Conservation (phyloP, 1,139 yeast species). For the Nakaseomyces uthaithaninus region DNA sequence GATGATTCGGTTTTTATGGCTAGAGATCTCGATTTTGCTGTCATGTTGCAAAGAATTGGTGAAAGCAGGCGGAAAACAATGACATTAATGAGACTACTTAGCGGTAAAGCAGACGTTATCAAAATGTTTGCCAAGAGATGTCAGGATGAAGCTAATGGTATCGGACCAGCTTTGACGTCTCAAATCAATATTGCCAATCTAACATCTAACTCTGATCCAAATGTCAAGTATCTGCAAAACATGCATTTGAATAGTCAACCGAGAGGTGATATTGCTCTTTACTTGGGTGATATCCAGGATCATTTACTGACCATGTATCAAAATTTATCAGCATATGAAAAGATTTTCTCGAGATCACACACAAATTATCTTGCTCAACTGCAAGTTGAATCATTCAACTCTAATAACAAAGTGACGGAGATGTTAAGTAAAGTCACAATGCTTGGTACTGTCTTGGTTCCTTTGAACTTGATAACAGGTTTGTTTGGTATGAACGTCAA, state of each 20-base stretch:
- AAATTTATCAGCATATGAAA: slow-evolving; percentile 80
- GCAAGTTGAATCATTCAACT: slow-evolving; percentile 83
- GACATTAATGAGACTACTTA: slow-evolving; percentile 81
- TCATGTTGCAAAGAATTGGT: slow-evolving; percentile 74
- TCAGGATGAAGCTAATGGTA: slow-evolving; percentile 49
- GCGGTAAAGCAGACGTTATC: slow-evolving; percentile 95
- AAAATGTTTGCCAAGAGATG: slow-evolving; percentile 96
- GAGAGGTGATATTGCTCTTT: slow-evolving; percentile 75
- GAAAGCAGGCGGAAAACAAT: slow-evolving; percentile 83
- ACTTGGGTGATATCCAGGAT: slow-evolving; percentile 95
- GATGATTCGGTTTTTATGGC: slow-evolving; percentile 74
- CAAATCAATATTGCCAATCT: slow-evolving; percentile 33
- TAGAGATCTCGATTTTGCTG: slow-evolving; percentile 55
- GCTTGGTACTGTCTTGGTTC: slow-evolving; percentile 84
- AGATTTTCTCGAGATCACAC: slow-evolving; percentile 85
- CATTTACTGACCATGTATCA: slow-evolving; percentile 95
- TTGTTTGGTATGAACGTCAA: slow-evolving; percentile 91
- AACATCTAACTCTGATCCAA: slow-evolving; percentile 15
- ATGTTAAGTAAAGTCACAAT: slow-evolving; percentile 84
- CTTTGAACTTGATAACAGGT: slow-evolving; percentile 85
- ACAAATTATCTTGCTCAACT: slow-evolving; percentile 87
- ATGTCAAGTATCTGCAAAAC: slow-evolving; percentile 3
- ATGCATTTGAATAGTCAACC: slow-evolving; percentile 45
- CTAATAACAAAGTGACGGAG: slow-evolving; percentile 76
- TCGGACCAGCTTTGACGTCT: slow-evolving; percentile 34